phyloP scores from a whole-genome alignment of 257 asterid genomes.

The Solanum medicagineum region DNA sequence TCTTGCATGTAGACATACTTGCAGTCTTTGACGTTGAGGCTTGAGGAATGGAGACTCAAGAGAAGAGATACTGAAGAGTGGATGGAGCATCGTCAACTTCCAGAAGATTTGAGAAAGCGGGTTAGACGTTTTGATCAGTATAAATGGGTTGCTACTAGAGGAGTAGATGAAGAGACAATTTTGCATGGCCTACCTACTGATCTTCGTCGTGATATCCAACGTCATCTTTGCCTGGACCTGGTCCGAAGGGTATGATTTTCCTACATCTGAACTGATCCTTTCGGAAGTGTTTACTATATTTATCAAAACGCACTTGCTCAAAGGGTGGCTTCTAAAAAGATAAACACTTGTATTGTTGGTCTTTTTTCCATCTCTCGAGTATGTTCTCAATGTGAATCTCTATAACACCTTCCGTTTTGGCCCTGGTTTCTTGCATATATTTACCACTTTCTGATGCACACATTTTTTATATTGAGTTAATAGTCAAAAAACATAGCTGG shows the following conservation, averaged over 20 bases:
- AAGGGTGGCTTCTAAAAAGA: background rate
- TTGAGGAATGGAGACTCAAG: constrained; percentile 89
- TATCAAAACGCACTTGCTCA: background rate
- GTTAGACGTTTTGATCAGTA: constrained; percentile 86
- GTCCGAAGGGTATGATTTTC: constrained; percentile 67
- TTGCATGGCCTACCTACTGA: constrained; percentile 68
- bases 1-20: constrained; percentile 58
- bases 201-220: constrained; percentile 88
- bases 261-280: background rate
- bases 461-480: background rate
- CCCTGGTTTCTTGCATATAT: background rate
- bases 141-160: constrained; percentile 95
- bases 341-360: background rate
- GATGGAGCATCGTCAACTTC: constrained; percentile 97
- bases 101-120: constrained; percentile 68
- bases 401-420: background rate
- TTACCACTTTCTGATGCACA: background rate
- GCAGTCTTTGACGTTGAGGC: constrained; percentile 75
- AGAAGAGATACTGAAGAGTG: constrained; percentile 93
- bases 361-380: background rate
- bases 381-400: background rate
- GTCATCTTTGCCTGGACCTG: constrained; percentile 93
- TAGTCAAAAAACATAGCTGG: background rate
- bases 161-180: constrained; percentile 84
- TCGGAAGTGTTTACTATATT: background rate